Evolutionary conservation across 352 stramenopile genomes (phyloP).

Genomic region (Phytopythium mirpurense): DNA sequence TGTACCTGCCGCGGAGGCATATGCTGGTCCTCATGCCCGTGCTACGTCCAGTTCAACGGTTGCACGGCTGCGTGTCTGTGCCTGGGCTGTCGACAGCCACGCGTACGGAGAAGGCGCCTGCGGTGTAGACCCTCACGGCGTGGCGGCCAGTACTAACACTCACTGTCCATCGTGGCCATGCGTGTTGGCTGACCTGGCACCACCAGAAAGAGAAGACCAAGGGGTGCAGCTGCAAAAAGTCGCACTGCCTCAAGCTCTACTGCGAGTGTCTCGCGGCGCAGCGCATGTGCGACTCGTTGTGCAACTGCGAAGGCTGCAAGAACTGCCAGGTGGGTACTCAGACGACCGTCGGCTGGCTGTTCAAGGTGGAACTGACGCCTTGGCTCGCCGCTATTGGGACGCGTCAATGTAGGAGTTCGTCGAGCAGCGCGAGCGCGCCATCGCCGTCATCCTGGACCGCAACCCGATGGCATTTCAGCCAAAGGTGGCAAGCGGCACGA

Average conservation of each 20-base stretch:
- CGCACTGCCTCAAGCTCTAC: slow-evolving; percentile 95
- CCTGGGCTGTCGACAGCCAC: slow-evolving; percentile 32
- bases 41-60: slow-evolving; percentile 29
- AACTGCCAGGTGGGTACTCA: slow-evolving; percentile 49
- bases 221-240: slow-evolving; percentile 96
- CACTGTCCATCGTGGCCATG: too few species aligned
- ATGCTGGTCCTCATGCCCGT: slow-evolving; percentile 40
- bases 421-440: slow-evolving; percentile 64
- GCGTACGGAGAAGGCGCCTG: background rate
- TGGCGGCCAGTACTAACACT: too few species aligned
- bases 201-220: slow-evolving; percentile 37
- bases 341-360: too few species aligned
- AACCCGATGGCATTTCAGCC: slow-evolving; percentile 94
- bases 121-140: too few species aligned
- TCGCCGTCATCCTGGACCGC: slow-evolving; percentile 85
- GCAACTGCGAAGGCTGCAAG: slow-evolving; percentile 82
- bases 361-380: too few species aligned
- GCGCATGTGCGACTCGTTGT: slow-evolving; percentile 61
- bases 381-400: too few species aligned
- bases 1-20: slow-evolving; percentile 30
- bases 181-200: too few species aligned
- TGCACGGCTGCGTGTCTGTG: slow-evolving; percentile 33
- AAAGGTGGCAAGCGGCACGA: slow-evolving; percentile 86
- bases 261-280: slow-evolving; percentile 79
- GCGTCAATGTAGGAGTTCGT: slow-evolving; percentile 58